Evolutionary conservation across 169 alveolate species (phyloP).

Genomic region (Eimeria praecox): DNA sequence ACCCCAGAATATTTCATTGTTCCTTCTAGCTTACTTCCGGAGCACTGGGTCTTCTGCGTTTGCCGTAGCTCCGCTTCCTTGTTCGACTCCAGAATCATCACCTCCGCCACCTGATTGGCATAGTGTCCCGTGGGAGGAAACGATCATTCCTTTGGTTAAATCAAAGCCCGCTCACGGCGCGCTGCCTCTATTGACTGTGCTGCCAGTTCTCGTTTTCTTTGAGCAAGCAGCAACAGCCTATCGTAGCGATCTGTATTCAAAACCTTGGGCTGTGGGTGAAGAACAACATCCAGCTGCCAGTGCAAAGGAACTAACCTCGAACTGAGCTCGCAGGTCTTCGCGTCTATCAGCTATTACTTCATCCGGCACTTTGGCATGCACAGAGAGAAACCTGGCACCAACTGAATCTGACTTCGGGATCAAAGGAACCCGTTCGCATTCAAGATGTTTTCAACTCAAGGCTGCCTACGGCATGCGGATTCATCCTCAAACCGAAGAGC

Average conservation of each 20-base stretch:
- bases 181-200: constrained; percentile 74
- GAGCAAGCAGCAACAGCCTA: constrained; percentile 61
- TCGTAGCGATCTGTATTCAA: constrained; percentile 81
- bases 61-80: neutral
- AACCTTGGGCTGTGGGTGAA: constrained; percentile 17
- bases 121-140: neutral
- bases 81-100: neutral
- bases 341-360: constrained; percentile 47
- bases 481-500: constrained; percentile 6
- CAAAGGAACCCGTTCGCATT: neutral
- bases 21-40: neutral
- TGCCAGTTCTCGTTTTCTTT: constrained; percentile 63
- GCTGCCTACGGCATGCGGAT: constrained; percentile 31
- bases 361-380: constrained; percentile 20
- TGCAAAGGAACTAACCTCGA: constrained; percentile 50
- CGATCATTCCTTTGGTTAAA: neutral
- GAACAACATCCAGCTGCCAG: neutral
- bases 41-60: neutral
- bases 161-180: constrained; percentile 25
- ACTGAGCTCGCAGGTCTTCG: constrained; percentile 57
- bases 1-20: neutral
- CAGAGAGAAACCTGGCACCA: constrained; percentile 48
- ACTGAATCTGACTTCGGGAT: neutral
- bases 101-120: constrained; percentile 17
- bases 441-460: neutral